These are phyloP conservation scores for Ammopiptanthus mongolicus DNA, from an alignment of 306 rosid species.

Conservation along the genomic window DNA sequence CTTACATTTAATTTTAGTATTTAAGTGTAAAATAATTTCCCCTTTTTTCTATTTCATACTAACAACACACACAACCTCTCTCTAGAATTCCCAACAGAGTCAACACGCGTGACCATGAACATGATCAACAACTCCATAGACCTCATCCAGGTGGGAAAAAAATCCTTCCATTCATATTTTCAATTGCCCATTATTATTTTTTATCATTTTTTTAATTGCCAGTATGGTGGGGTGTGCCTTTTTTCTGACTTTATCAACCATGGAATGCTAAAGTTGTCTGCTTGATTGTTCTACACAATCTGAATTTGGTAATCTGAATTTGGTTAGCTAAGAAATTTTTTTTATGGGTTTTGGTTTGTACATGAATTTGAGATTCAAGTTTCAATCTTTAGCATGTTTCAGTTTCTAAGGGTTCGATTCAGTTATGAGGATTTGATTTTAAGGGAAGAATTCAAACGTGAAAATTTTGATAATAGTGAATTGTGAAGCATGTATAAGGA, in stretches of 20 bases:
- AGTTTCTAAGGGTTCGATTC: not conserved
- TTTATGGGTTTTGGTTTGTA: not conserved
- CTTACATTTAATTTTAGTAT: no score
- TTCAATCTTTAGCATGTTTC: not conserved
- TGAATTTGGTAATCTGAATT: not conserved
- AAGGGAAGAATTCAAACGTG: not conserved
- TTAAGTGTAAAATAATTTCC: no score
- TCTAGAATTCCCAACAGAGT: no score
- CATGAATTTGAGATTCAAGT: not conserved
- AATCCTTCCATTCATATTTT: not conserved
- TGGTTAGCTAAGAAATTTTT: not conserved
- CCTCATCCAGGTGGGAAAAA: slow-evolving; percentile 1
- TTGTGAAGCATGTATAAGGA: not conserved
- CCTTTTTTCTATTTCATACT: no score
- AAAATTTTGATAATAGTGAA: not conserved
- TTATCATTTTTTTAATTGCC: not conserved
- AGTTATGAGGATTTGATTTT: not conserved
- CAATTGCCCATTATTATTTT: not conserved
- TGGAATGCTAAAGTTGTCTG: slow-evolving; percentile 13
- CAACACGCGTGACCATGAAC: no score
- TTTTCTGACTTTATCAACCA: not conserved
- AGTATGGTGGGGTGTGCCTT: not conserved
- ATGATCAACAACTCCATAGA: not conserved
- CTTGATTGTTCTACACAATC: not conserved
- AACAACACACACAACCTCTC: no score